A percentile compares a stretch with the other conserved stretches of the same genome.
These are phyloP conservation scores for Moricandia arvensis DNA, from an alignment of 345 rosid species.

Conservation along the genomic window DNA sequence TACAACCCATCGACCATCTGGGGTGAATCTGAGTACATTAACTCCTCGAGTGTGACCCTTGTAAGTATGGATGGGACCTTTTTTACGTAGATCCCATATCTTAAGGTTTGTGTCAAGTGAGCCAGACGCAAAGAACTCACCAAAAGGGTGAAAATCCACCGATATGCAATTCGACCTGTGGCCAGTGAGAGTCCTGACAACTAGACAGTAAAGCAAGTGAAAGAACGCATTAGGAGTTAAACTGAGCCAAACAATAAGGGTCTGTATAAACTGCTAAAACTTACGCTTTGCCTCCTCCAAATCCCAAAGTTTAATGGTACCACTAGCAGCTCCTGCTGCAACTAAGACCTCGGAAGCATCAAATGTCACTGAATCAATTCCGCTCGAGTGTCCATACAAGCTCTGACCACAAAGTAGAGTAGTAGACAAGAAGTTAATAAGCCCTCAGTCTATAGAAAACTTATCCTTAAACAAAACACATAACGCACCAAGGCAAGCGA, in stretches of 20 bases:
- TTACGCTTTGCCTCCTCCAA: conserved; percentile 96
- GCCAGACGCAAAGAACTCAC: conserved; percentile 98
- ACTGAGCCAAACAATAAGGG: background rate
- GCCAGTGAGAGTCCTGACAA: conserved; percentile 92
- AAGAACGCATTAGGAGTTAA: conserved; percentile 7
- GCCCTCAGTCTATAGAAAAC: too few relatives aligned
- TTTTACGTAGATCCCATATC: conserved; percentile 98
- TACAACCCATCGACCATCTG: conserved; percentile 99
- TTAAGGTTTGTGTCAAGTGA: conserved; percentile 95
- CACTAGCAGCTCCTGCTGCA: conserved; percentile 99
- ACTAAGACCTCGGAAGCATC: conserved; percentile 92
- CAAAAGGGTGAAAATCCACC: conserved; percentile 96
- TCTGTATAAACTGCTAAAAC: conserved; percentile 32
- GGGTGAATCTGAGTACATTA: conserved; percentile 93
- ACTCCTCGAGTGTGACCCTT: conserved; percentile 99
- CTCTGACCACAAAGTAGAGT: conserved; percentile 53
- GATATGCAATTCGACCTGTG: conserved; percentile 97
- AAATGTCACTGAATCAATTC: conserved; percentile 92
- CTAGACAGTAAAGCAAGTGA: conserved; percentile 41
- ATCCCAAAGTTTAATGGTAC: conserved; percentile 98
- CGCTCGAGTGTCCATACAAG: conserved; percentile 92
- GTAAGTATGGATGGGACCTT: conserved; percentile 97
- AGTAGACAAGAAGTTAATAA: conserved; percentile 1
- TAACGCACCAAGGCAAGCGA: conserved; percentile 13
- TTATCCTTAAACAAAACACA: too few relatives aligned